Evolutionary conservation across 2,329 filamentous ascomycete genomes (phyloP), one percentile per base, ranked within the genome.

Genomic region (Nigrograna mackinnonii): DNA sequence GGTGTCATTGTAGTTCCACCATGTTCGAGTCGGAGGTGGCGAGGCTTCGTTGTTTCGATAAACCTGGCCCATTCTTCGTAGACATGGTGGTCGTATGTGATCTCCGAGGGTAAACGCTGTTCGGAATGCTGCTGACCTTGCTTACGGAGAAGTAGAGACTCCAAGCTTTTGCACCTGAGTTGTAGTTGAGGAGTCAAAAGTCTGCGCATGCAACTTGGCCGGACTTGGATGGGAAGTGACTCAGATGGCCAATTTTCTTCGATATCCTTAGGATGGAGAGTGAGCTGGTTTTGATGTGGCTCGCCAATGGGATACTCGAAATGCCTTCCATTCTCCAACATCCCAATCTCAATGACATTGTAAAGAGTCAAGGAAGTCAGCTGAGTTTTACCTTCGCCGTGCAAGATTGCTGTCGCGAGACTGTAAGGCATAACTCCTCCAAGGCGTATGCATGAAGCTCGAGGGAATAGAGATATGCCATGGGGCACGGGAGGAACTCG

Each of bases 41-140:
- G 34, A 11, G 34, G 34, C 16, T 36, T 18, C 13, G 17, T 16
- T 6, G 12, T 9, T 16, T 6, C 34, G 9, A 36, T 21, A 16
- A 36, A 36, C 7, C 6, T 9, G 7, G 34, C 34, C 34, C 34
- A 36, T 36, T 36, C 34, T 18, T 36, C 12, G 18, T 36, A 36
- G 5, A 36, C 34, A 6, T 36, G 9, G 9, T 36, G 16, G 16
- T 36, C 34, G 9, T 7, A 21, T 11, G 34, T 36, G 18, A 36
- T 18, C 34, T 36, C 12, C 6, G 12, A 19, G 9, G 34, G 34
- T 9, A 18, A 9, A 9, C 9, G 7, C 16, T 36, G 34, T 21
- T 36, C 16, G 6, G 9, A 18, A 36, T 36, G 34, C 18, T 36
- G 12, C 34, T 36, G 34, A 11, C 34, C 34, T 16, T 36, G 34